Conservation (phyloP, 106 monocot genomes). For the Amphibolis antarctica region DNA sequence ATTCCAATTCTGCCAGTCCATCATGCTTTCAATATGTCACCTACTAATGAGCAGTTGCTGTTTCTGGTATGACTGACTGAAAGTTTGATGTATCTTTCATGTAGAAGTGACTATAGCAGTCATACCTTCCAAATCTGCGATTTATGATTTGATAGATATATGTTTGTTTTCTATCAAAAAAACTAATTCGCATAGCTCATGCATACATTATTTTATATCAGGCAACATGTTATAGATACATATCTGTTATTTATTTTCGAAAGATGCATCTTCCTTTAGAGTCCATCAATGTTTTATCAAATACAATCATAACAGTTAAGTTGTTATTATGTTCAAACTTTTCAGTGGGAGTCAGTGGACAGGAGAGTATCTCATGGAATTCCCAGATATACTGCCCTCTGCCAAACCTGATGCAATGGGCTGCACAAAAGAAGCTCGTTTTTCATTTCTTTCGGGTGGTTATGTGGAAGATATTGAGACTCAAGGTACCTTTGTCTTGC, state of each 20-base stretch:
- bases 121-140: no score
- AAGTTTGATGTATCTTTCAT: no score
- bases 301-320: neutral
- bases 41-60: neutral
- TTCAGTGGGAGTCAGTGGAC: conserved; percentile 81
- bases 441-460: conserved; percentile 84
- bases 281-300: neutral
- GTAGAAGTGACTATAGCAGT: no score
- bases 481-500: neutral
- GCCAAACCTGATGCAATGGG: conserved; percentile 8
- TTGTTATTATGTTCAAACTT: neutral
- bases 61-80: neutral
- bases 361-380: conserved; percentile 75
- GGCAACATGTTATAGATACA: no score
- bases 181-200: no score
- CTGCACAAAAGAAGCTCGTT: conserved; percentile 61
- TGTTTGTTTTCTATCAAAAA: no score
- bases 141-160: no score
- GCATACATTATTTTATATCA: no score
- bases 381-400: conserved; percentile 41
- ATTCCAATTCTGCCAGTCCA: neutral
- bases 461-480: conserved; percentile 50
- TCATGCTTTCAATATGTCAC: neutral
- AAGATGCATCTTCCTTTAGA: neutral
- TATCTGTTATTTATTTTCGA: no score